Evolutionary conservation across 768 basidiomycete genomes (phyloP), one percentile per base, ranked within the genome.

Genomic region (Gloeostereum incarnatum): DNA sequence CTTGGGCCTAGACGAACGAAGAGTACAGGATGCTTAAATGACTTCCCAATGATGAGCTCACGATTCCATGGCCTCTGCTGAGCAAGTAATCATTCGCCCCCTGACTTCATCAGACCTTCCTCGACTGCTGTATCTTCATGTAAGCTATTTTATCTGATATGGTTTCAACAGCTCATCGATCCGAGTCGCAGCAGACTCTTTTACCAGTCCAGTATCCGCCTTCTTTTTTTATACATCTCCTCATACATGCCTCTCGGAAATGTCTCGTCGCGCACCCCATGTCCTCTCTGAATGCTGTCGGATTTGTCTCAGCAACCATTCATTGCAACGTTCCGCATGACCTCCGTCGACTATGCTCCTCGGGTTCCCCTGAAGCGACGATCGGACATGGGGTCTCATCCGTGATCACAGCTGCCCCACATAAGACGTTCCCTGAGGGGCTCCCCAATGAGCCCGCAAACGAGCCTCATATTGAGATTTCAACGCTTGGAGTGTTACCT

Each of bases 401-500:
- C n/a, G n/a, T n/a, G n/a, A n/a, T n/a, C n/a, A n/a, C n/a, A n/a
- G n/a, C n/a, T n/a, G n/a, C n/a, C n/a, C n/a, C 59, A 49, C 31
- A 43, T 41, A 51, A 44, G 40, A 47, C 35, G 20, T 42, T 33
- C 35, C 39, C 46, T 21, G 24, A 36, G 34, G 45, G 34, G 46
- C 49, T 35, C 47, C 40, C 38, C 22, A 19, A n/a, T n/a, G n/a
- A n/a, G n/a, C n/a, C n/a, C n/a, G n/a, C n/a, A n/a, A n/a, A n/a
- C n/a, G 51, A 48, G 22, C 54, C 61, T 32, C 60, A 57, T 43
- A 50, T 75, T 16, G 66, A 72, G 48, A 66, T 75, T 43, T 67
- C 73, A 22, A 71, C 71, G 1, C 65, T 75, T 2, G 71, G 73
- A 23, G 69, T 75, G n/a, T n/a, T n/a, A n/a, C n/a, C n/a, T n/a